A percentile compares a stretch with the other conserved stretches of the same genome.
Conservation (phyloP, 2,329 filamentous ascomycete species). For the Colletotrichum paranaense region DNA sequence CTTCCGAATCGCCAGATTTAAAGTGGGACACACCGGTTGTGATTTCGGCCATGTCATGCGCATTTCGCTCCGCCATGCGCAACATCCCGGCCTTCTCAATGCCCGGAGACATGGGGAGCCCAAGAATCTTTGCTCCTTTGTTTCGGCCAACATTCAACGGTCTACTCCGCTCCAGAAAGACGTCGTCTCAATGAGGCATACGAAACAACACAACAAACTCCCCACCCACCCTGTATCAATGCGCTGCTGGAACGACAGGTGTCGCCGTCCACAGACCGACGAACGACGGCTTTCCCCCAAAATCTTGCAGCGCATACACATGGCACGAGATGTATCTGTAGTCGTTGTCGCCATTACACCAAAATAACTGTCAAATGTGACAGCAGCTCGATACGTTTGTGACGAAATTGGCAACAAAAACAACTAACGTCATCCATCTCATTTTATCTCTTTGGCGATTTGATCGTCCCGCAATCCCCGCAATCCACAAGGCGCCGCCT, state of each 20-base stretch:
- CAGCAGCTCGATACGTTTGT: background rate
- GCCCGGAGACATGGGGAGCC: slow-evolving; percentile 31
- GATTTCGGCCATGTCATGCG: slow-evolving; percentile 35
- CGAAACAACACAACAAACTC: slow-evolving; percentile 23
- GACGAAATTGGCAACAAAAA: background rate
- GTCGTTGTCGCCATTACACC: background rate
- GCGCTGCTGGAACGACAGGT: background rate
- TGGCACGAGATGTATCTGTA: background rate
- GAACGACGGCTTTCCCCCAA: background rate
- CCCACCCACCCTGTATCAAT: slow-evolving; percentile 17
- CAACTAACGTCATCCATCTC: slow-evolving; percentile 12
- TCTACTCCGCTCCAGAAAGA: slow-evolving; percentile 2
- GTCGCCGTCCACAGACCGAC: background rate
- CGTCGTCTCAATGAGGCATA: slow-evolving; percentile 14
- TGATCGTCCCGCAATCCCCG: slow-evolving; percentile 33
- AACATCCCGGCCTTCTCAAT: slow-evolving; percentile 32
- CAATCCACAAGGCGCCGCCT: slow-evolving; percentile 30
- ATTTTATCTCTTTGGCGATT: slow-evolving; percentile 11
- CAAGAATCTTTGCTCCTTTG: slow-evolving; percentile 10
- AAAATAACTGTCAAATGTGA: background rate
- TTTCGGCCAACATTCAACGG: slow-evolving; percentile 13
- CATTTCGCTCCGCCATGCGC: slow-evolving; percentile 30
- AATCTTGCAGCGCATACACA: background rate
- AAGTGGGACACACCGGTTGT: slow-evolving; percentile 20
- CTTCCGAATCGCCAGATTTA: slow-evolving; percentile 29